Evolutionary conservation across 306 rosid species (phyloP), one percentile per base, ranked within the genome.

Genomic region (Sicyos baderoa): DNA sequence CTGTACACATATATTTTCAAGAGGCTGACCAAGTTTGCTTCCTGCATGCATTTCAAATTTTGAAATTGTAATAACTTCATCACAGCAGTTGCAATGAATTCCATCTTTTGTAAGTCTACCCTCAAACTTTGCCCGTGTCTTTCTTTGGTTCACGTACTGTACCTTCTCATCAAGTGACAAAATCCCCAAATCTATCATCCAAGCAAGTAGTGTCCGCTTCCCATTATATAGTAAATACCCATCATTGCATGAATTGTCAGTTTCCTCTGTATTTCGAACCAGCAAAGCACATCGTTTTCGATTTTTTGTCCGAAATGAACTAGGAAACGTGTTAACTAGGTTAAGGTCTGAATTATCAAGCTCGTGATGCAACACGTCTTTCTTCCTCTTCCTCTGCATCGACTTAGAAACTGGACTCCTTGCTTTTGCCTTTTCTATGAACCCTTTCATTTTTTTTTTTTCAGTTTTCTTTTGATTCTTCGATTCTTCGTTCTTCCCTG

Each of bases 171-270:
- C 83, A 70, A 80, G 82, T 65, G 84, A 68, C 47, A 93, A 74
- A 45, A 80, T 85, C 70, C 96, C 97, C 83, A 78, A 70, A 82
- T 88, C 97, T 76, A 90, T 82, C 97, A 90, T 93, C 99, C 99
- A 90, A 44, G 91, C 60, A 75, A 93, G 80, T 57, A 86, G 77
- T 17, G 97, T 90, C 79, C 96, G 86, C 73, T 85, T 93, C 76
- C 99, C 97, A 59, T 76, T 78, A 77, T 88, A 90, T 14, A 83
- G 90, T 37, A 81, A 76, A 76, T 85, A 88, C 16, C 96, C 99
- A 82, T 86, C 88, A 78, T 47, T 76, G 65, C 76, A 85, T 52
- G 96, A 86, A 88, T 90, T 86, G 6, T 65, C 74, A 72, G 78
- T 88, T 67, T 80, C 87, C 76, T 74, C 56, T 12, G 89, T 78